These are phyloP conservation scores for Epichloe uncinata DNA, from an alignment of 2,329 filamentous ascomycete genomes.

Conservation along the genomic window DNA sequence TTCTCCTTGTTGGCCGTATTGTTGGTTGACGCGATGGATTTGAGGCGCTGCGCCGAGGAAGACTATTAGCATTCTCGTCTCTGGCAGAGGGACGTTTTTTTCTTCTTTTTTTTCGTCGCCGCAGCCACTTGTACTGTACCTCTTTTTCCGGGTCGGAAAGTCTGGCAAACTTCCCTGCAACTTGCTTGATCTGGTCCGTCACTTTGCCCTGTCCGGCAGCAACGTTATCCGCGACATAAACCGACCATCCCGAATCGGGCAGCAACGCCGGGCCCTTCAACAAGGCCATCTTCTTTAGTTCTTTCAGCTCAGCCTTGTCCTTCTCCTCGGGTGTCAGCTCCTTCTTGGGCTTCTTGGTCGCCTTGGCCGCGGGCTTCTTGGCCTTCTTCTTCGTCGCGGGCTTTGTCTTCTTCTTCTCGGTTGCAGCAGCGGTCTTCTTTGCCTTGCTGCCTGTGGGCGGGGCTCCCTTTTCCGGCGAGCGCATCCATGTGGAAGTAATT, in stretches of 20 bases:
- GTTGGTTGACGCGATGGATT: constrained; percentile 25
- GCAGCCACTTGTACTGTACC: constrained; percentile 19
- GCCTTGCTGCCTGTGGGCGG: constrained; percentile 8
- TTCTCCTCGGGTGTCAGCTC: constrained; percentile 25
- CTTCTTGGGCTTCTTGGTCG: constrained; percentile 28
- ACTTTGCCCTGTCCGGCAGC: constrained; percentile 6
- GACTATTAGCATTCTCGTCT: not conserved
- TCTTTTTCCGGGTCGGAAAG: constrained; percentile 28
- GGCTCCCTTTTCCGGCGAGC: constrained; percentile 13
- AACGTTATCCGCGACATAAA: constrained; percentile 25
- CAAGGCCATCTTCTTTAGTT: constrained; percentile 29
- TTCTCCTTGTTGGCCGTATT: constrained; percentile 23
- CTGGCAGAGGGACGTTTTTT: not conserved
- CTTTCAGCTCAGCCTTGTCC: constrained; percentile 18
- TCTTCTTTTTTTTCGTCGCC: not conserved
- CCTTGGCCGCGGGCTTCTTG: constrained; percentile 39
- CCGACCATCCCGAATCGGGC: constrained; percentile 21
- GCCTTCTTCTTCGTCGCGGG: constrained; percentile 25
- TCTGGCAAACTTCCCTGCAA: constrained; percentile 23
- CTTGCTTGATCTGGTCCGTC: constrained; percentile 11
- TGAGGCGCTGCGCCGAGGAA: constrained; percentile 16
- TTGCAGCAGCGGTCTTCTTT: constrained; percentile 8
- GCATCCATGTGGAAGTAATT: constrained; percentile 17
- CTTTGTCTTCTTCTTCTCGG: constrained; percentile 13
- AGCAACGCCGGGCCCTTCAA: constrained; percentile 24